Evolutionary conservation across 768 basidiomycete genomes (phyloP).

Genomic region (Mycena filopes): DNA sequence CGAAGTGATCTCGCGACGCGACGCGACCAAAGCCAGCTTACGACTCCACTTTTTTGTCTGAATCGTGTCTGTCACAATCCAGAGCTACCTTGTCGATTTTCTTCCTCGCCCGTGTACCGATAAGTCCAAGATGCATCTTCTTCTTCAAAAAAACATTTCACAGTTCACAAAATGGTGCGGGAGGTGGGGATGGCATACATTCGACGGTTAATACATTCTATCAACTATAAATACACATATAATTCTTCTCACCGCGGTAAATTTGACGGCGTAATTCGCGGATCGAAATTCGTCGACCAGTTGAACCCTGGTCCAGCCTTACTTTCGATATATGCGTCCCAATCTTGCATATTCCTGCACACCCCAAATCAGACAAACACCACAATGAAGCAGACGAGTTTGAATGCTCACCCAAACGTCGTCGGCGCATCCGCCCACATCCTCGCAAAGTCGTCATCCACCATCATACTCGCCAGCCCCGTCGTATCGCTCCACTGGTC

Average conservation of each 20-base stretch:
- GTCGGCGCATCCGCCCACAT: slow-evolving; percentile 27
- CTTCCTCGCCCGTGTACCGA: too few species aligned
- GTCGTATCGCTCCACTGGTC: slow-evolving; percentile 30
- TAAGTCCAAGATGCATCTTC: too few species aligned
- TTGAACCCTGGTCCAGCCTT: slow-evolving; percentile 15
- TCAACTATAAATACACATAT: neutral
- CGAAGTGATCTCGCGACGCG: too few species aligned
- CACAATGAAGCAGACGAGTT: neutral
- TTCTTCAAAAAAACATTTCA: too few species aligned
- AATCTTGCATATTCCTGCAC: slow-evolving; percentile 25
- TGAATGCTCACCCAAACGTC: slow-evolving; percentile 17
- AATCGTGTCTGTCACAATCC: too few species aligned
- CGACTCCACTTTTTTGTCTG: too few species aligned
- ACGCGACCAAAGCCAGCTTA: too few species aligned
- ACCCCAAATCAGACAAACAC: neutral
- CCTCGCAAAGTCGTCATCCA: slow-evolving; percentile 25
- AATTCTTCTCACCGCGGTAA: neutral
- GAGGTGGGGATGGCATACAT: too few species aligned
- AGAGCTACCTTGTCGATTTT: too few species aligned
- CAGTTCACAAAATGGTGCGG: too few species aligned
- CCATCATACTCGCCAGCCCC: slow-evolving; percentile 29
- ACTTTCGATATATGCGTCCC: slow-evolving; percentile 30
- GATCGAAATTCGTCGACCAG: slow-evolving; percentile 19
- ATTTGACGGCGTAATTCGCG: neutral
- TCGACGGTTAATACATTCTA: neutral